Percentiles rank a stretch among this genome's conserved stretches.
phyloP scores from a whole-genome alignment of 345 rosid genomes.

The Acer negundo region DNA sequence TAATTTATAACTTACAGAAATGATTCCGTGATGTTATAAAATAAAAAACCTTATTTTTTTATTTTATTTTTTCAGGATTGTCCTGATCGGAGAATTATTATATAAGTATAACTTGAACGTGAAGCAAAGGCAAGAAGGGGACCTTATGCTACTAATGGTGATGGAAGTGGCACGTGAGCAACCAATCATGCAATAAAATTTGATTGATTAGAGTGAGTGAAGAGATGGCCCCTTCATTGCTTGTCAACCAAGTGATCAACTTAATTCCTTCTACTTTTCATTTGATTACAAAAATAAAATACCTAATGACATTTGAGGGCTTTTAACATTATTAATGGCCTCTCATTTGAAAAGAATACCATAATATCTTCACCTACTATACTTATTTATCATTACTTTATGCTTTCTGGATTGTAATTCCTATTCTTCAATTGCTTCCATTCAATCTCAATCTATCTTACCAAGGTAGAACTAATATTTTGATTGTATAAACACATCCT shows the following conservation, averaged over 20 bases:
- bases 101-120: background rate
- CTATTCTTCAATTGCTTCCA: background rate
- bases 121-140: slow-evolving; percentile 7
- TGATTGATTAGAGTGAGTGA: background rate
- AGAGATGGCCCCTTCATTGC: background rate
- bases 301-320: background rate
- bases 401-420: background rate
- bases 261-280: background rate
- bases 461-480: too few relatives aligned
- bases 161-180: slow-evolving; percentile 10
- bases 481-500: too few relatives aligned
- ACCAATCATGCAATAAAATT: background rate
- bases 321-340: background rate
- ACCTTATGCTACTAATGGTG: background rate
- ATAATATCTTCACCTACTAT: background rate
- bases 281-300: background rate
- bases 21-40: too few relatives aligned
- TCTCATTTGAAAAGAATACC: background rate
- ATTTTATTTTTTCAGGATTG: too few relatives aligned
- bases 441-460: background rate
- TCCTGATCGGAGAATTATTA: too few relatives aligned
- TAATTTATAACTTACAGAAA: too few relatives aligned
- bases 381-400: background rate
- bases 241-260: slow-evolving; percentile 23
- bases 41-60: too few relatives aligned